These are phyloP conservation scores for Chamaecrista fasciculata DNA, from an alignment of 306 rosid genomes.

Conservation along the genomic window DNA sequence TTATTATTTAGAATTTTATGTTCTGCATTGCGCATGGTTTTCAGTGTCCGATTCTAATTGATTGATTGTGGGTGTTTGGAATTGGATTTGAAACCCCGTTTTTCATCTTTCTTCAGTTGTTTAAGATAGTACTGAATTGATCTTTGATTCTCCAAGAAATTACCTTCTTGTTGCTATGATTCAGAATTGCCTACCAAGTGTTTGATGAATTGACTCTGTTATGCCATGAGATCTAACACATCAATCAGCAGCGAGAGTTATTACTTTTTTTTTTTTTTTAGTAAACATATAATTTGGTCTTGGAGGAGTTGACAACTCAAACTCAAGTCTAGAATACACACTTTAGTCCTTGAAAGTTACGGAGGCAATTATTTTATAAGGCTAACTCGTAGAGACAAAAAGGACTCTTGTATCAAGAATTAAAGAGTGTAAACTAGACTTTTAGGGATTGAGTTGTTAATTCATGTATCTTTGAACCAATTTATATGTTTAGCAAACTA, in stretches of 20 bases:
- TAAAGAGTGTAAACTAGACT: too few species aligned
- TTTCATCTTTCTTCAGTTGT: not conserved
- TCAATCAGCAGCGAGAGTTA: not conserved
- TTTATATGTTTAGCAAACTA: too few species aligned
- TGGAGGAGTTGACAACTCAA: too few species aligned
- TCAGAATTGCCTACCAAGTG: conserved; percentile 3
- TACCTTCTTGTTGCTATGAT: conserved; percentile 20
- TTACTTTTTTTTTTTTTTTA: not conserved
- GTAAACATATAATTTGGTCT: too few species aligned
- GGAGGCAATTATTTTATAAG: too few species aligned
- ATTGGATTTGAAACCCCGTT: conserved; percentile 19
- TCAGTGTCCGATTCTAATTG: not conserved
- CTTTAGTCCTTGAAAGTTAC: too few species aligned
- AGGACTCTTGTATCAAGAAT: too few species aligned
- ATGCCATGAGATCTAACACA: not conserved
- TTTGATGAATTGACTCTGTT: conserved; percentile 30
- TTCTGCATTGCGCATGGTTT: not conserved
- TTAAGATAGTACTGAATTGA: not conserved
- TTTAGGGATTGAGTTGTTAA: too few species aligned
- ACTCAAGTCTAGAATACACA: too few species aligned
- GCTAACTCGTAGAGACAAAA: too few species aligned
- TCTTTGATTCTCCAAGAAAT: not conserved
- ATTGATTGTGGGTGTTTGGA: conserved; percentile 19
- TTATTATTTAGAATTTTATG: not conserved
- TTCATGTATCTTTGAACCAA: too few species aligned